Evolutionary conservation across 805 yeast species (phyloP).

Genomic region (Isabelozyma pseudorhagii): DNA sequence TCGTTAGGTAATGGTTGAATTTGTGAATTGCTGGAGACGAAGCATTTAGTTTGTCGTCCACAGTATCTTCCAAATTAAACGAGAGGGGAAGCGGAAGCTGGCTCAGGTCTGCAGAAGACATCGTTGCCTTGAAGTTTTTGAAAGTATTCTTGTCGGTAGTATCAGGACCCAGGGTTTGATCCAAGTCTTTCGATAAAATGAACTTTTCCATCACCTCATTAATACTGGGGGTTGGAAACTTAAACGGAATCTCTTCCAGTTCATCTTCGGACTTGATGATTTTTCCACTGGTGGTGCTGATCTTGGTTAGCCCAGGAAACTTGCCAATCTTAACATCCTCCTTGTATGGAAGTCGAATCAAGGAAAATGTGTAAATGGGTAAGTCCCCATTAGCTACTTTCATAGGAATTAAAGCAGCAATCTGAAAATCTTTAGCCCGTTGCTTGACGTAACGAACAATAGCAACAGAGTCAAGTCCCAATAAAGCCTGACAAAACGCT

Average conservation of each 20-base stretch:
- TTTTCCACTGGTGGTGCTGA: conserved; percentile 4
- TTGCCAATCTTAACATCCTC: conserved; percentile 71
- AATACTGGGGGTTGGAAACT: conserved; percentile 4
- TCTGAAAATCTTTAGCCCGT: conserved; percentile 41
- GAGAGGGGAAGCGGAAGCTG: conserved; percentile 11
- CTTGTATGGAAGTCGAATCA: conserved; percentile 62
- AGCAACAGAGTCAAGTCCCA: conserved; percentile 45
- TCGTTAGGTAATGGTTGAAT: conserved; percentile 19
- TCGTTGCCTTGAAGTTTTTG: conserved; percentile 12
- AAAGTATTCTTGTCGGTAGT: not conserved
- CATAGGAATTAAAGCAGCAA: conserved; percentile 55
- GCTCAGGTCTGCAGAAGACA: conserved; percentile 12
- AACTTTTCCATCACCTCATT: conserved; percentile 31
- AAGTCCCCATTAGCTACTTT: conserved; percentile 16
- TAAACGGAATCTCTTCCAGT: not conserved
- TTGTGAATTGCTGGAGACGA: conserved; percentile 30
- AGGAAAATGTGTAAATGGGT: conserved; percentile 39
- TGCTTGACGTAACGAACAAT: conserved; percentile 64
- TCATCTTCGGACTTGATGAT: not conserved
- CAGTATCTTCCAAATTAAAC: not conserved
- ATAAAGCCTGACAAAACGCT: conserved; percentile 49
- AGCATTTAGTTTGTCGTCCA: conserved; percentile 17
- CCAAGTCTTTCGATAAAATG: conserved; percentile 23
- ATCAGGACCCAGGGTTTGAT: conserved; percentile 2
- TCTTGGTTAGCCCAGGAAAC: conserved; percentile 31